These are phyloP conservation scores for Furcasterigmium sp. DNA, from an alignment of 2,329 filamentous ascomycete genomes.

Conservation along the genomic window DNA sequence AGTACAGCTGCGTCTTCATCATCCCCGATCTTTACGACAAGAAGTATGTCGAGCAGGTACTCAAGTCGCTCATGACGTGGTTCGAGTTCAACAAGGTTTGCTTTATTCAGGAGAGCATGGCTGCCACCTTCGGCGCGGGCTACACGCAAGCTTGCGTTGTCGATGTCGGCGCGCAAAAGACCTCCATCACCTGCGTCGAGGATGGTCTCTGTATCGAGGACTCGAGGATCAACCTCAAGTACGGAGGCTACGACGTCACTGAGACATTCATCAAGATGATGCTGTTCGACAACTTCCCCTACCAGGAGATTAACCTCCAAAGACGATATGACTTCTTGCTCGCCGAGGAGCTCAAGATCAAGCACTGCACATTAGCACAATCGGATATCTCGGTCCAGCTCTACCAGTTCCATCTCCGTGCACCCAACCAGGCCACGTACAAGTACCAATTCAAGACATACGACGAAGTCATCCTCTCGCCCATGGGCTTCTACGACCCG, in stretches of 20 bases:
- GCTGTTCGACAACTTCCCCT: slow-evolving; percentile 93
- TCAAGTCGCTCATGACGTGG: slow-evolving; percentile 82
- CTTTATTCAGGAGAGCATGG: slow-evolving; percentile 94
- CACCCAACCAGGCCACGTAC: slow-evolving; percentile 79
- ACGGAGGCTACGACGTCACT: slow-evolving; percentile 86
- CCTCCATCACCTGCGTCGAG: slow-evolving; percentile 92
- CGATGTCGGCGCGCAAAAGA: slow-evolving; percentile 95
- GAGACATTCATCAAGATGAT: slow-evolving; percentile 97
- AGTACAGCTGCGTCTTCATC: slow-evolving; percentile 95
- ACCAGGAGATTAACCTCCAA: slow-evolving; percentile 86
- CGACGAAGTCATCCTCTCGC: slow-evolving; percentile 89
- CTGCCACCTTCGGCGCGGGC: slow-evolving; percentile 89
- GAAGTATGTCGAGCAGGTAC: slow-evolving; percentile 76
- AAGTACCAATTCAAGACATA: slow-evolving; percentile 98
- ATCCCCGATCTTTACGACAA: slow-evolving; percentile 97
- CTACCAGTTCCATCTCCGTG: slow-evolving; percentile 85
- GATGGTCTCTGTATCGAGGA: slow-evolving; percentile 94
- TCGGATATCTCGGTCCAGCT: slow-evolving; percentile 83
- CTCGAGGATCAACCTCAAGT: slow-evolving; percentile 92
- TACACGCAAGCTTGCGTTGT: slow-evolving; percentile 94
- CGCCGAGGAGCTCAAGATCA: slow-evolving; percentile 92
- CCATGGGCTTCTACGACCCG: slow-evolving; percentile 92
- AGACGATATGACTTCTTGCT: slow-evolving; percentile 88
- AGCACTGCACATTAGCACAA: slow-evolving; percentile 87
- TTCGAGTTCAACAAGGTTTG: slow-evolving; percentile 86